Evolutionary conservation across 1,284 basidiomycete genomes (phyloP).

Genomic region (Kalmanozyma brasiliensis): DNA sequence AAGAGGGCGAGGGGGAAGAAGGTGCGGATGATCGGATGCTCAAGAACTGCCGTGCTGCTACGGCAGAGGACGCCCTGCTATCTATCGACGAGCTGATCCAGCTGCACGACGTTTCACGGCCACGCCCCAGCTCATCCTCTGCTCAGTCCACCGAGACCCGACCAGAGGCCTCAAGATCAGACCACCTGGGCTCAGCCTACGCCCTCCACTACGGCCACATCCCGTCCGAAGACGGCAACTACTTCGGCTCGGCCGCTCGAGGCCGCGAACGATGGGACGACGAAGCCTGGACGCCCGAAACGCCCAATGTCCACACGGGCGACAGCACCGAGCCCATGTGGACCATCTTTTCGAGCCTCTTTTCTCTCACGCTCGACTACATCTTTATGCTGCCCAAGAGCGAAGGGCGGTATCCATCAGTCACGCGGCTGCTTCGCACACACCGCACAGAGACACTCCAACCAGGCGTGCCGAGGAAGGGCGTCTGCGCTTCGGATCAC

Average conservation of each 20-base stretch:
- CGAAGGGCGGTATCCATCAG: constrained; percentile 64
- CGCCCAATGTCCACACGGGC: constrained; percentile 52
- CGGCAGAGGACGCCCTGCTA: constrained; percentile 78
- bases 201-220: constrained; percentile 71
- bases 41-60: constrained; percentile 78
- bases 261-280: constrained; percentile 61
- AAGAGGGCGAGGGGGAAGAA: constrained; percentile 27
- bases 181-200: constrained; percentile 39
- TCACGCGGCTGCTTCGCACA: constrained; percentile 77
- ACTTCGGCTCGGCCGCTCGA: constrained; percentile 46
- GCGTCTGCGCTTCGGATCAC: constrained; percentile 87
- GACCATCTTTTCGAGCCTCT: constrained; percentile 64
- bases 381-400: constrained; percentile 74
- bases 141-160: not conserved
- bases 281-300: constrained; percentile 33
- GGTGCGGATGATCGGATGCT: constrained; percentile 74
- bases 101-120: constrained; percentile 71
- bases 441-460: constrained; percentile 75
- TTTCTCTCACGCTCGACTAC: constrained; percentile 73
- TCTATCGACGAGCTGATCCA: constrained; percentile 74
- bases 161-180: not conserved
- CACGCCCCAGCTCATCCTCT: constrained; percentile 13
- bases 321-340: constrained; percentile 64
- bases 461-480: constrained; percentile 81
- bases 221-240: constrained; percentile 46